Evolutionary conservation across 192 early-diverging fungal genomes (phyloP).

Genomic region (Martensiomyces pterosporus): DNA sequence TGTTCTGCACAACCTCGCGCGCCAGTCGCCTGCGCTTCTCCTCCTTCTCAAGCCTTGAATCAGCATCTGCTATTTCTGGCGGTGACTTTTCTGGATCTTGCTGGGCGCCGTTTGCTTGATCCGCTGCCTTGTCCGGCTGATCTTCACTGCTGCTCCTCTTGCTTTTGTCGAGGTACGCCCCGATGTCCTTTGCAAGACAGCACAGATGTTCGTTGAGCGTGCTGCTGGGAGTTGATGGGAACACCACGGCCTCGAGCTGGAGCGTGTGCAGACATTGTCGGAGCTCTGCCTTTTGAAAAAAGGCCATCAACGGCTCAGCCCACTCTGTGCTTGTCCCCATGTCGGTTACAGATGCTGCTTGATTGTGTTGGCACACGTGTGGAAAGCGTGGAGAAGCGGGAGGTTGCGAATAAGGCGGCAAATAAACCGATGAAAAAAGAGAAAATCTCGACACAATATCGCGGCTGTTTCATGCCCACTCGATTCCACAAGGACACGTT

Average conservation of each 20-base stretch:
- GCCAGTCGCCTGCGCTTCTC: not conserved
- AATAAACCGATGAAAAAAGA: too few relatives aligned
- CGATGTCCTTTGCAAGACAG: conserved; percentile 14
- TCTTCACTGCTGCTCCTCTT: not conserved
- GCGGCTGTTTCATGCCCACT: too few relatives aligned
- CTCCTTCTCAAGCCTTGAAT: not conserved
- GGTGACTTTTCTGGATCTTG: not conserved
- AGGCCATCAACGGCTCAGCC: conserved; percentile 22
- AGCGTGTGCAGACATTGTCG: conserved; percentile 29
- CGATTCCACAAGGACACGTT: too few relatives aligned
- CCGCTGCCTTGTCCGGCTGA: not conserved
- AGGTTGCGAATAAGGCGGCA: too few relatives aligned
- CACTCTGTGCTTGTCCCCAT: conserved; percentile 14
- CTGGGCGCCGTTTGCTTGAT: not conserved
- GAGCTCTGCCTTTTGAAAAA: conserved; percentile 27
- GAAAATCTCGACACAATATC: too few relatives aligned
- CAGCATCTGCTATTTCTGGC: not conserved
- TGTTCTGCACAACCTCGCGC: conserved; percentile 33
- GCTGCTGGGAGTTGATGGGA: conserved; percentile 9
- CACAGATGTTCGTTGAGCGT: conserved; percentile 13
- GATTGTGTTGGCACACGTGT: too few relatives aligned
- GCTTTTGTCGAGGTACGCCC: conserved; percentile 4
- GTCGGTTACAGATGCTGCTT: too few relatives aligned
- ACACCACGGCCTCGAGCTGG: conserved; percentile 29
- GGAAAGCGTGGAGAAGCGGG: too few relatives aligned